phyloP scores from a whole-genome alignment of 257 asterid species.

The Plantago major region DNA sequence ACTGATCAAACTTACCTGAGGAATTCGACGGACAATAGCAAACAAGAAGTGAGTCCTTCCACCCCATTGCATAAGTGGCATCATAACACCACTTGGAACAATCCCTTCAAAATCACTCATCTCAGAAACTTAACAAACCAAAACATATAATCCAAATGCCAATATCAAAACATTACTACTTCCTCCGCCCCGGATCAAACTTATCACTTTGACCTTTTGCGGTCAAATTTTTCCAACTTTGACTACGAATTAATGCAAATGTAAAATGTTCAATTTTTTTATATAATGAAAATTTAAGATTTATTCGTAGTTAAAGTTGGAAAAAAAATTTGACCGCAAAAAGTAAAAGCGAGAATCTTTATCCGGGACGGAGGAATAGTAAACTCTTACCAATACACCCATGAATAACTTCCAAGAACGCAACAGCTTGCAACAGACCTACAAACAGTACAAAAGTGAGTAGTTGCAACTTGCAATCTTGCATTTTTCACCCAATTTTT shows the following conservation, averaged over 20 bases:
- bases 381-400: conserved; percentile 70
- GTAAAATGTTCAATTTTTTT: too few relatives aligned
- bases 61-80: conserved; percentile 98
- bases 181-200: too few relatives aligned
- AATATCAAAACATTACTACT: background rate
- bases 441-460: conserved; percentile 14
- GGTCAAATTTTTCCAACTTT: too few relatives aligned
- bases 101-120: conserved; percentile 49
- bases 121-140: background rate
- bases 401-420: conserved; percentile 92
- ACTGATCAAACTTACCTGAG: conserved; percentile 40
- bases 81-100: conserved; percentile 79
- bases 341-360: too few relatives aligned
- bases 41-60: conserved; percentile 87
- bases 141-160: background rate
- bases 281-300: too few relatives aligned
- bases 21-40: conserved; percentile 56
- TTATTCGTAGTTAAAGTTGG: too few relatives aligned
- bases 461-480: background rate
- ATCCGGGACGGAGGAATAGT: too few relatives aligned
- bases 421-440: conserved; percentile 78
- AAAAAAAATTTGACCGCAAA: too few relatives aligned
- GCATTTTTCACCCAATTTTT: background rate
- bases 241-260: too few relatives aligned
- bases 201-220: too few relatives aligned